Conservation (phyloP, 2,329 filamentous ascomycete species). For the Monosporascus sp. region DNA sequence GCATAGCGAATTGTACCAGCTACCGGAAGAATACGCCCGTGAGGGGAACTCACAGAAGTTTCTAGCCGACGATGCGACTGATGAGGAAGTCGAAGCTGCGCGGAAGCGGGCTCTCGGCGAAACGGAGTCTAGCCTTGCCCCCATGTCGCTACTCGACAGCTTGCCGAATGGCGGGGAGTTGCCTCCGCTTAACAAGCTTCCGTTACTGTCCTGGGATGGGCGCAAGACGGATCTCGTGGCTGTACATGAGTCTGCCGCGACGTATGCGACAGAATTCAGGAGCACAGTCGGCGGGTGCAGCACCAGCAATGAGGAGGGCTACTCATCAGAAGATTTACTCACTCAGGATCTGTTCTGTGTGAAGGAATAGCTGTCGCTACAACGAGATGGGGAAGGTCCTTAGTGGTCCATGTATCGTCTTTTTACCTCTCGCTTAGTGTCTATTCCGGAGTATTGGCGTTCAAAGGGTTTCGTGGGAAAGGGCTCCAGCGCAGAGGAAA, state of each 20-base stretch:
- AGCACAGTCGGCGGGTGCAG: constrained; percentile 62
- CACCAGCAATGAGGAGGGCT: constrained; percentile 18
- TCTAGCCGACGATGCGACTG: constrained; percentile 20
- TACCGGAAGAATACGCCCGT: constrained; percentile 61
- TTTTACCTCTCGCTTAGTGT: constrained; percentile 3
- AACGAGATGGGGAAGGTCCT: not conserved
- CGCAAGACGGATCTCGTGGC: constrained; percentile 32
- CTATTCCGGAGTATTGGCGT: constrained; percentile 2
- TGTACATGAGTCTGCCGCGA: constrained; percentile 37
- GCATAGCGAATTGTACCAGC: constrained; percentile 68
- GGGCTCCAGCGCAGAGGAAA: no score
- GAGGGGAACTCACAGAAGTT: constrained; percentile 12
- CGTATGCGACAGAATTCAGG: constrained; percentile 56
- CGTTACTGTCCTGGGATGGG: constrained; percentile 62
- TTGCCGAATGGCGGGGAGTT: constrained; percentile 39
- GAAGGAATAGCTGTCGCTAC: constrained; percentile 22
- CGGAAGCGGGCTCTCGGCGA: constrained; percentile 17
- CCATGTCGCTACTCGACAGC: constrained; percentile 44
- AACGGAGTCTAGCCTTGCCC: constrained; percentile 33
- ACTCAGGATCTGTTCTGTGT: constrained; percentile 63
- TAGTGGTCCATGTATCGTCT: not conserved
- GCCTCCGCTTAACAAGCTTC: constrained; percentile 40
- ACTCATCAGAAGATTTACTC: constrained; percentile 26
- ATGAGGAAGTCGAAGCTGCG: constrained; percentile 19
- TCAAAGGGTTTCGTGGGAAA: not conserved